Evolutionary conservation across 768 basidiomycete genomes (phyloP).

Genomic region (Hemileccinum rubropunctum): DNA sequence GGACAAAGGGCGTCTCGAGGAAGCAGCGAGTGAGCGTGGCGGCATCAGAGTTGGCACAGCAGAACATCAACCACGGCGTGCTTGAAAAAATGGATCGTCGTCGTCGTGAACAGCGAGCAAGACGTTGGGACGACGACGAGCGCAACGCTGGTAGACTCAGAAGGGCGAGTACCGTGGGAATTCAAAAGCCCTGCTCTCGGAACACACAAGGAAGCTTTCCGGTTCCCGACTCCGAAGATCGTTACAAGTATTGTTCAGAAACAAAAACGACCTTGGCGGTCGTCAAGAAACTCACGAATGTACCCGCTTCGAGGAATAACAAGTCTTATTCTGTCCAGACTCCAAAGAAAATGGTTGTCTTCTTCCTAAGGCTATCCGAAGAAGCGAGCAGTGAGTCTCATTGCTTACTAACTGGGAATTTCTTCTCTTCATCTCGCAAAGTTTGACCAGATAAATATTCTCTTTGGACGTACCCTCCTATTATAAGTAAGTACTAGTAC

Average conservation of each 20-base stretch:
- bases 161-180: slow-evolving; percentile 30
- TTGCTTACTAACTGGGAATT: neutral
- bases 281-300: no score
- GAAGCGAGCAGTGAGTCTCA: neutral
- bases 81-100: slow-evolving; percentile 14
- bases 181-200: neutral
- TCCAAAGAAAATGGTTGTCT: no score
- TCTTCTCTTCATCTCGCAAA: no score
- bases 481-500: no score
- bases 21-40: slow-evolving; percentile 42
- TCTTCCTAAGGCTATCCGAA: no score
- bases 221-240: slow-evolving; percentile 21
- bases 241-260: no score
- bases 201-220: slow-evolving; percentile 4
- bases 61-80: slow-evolving; percentile 28
- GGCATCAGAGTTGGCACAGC: slow-evolving; percentile 41
- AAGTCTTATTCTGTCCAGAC: no score
- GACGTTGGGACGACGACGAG: slow-evolving; percentile 19
- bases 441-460: no score
- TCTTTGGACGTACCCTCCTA: no score
- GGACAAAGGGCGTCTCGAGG: slow-evolving; percentile 54
- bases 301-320: no score
- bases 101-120: slow-evolving; percentile 28
- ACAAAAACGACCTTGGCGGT: no score
- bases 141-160: slow-evolving; percentile 12